phyloP scores from a whole-genome alignment of 2,329 filamentous ascomycete species.

The Emericellopsis cladophorae region DNA sequence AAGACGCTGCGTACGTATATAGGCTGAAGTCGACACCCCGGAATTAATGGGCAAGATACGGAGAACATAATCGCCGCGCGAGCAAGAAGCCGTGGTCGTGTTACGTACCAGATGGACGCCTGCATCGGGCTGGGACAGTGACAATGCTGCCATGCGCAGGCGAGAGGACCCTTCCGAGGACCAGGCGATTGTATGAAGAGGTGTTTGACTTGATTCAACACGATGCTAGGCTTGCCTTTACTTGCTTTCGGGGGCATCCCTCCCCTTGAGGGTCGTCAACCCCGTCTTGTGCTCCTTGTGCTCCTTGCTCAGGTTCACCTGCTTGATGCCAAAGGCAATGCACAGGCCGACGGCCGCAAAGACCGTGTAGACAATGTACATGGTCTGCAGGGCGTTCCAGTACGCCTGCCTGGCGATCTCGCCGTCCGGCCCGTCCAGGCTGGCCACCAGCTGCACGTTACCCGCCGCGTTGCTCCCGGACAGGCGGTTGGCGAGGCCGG shows the following conservation, averaged over 20 bases:
- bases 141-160: too few relatives aligned
- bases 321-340: slow-evolving; percentile 32
- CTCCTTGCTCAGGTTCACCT: slow-evolving; percentile 37
- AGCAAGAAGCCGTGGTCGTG: too few relatives aligned
- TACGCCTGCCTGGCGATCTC: slow-evolving; percentile 30
- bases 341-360: slow-evolving; percentile 33
- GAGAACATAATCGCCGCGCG: too few relatives aligned
- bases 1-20: too few relatives aligned
- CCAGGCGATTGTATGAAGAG: too few relatives aligned
- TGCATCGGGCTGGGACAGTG: too few relatives aligned
- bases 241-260: slow-evolving; percentile 8
- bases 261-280: slow-evolving; percentile 25
- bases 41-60: too few relatives aligned
- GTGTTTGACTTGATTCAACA: background rate
- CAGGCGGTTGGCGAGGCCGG: slow-evolving; percentile 33
- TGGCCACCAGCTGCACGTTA: slow-evolving; percentile 43
- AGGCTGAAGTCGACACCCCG: too few relatives aligned
- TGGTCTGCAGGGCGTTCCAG: slow-evolving; percentile 34
- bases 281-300: slow-evolving; percentile 48
- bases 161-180: too few relatives aligned
- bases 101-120: too few relatives aligned
- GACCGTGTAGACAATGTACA: slow-evolving; percentile 45
- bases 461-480: slow-evolving; percentile 48
- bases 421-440: slow-evolving; percentile 31
- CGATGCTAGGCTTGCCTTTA: background rate